Conservation (phyloP, 2,329 filamentous ascomycete genomes). For the Verticillium dahliae region DNA sequence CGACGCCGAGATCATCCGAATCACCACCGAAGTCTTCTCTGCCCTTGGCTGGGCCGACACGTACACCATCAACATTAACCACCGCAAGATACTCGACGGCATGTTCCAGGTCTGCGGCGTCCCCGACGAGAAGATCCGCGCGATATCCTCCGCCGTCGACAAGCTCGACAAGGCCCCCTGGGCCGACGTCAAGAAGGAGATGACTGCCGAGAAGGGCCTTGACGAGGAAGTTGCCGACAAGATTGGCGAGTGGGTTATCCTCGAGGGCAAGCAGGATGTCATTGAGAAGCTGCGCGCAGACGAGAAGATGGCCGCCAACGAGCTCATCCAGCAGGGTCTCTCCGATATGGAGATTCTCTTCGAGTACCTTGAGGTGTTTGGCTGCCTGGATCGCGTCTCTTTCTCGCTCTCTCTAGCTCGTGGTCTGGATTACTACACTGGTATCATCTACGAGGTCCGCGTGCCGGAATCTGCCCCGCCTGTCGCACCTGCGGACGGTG, state of each 20-base stretch:
- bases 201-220: conserved; percentile 88
- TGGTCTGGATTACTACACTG: conserved; percentile 78
- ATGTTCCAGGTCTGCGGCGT: conserved; percentile 90
- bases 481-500: conserved; percentile 27
- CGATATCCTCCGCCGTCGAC: conserved; percentile 89
- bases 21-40: conserved; percentile 81
- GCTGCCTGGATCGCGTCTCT: conserved; percentile 65
- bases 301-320: conserved; percentile 62
- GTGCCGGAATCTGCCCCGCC: conserved; percentile 68
- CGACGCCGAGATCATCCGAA: conserved; percentile 81
- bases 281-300: conserved; percentile 64
- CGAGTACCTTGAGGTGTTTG: conserved; percentile 73
- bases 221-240: conserved; percentile 71
- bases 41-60: conserved; percentile 65
- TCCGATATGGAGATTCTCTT: conserved; percentile 77
- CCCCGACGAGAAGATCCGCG: conserved; percentile 75
- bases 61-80: conserved; percentile 89
- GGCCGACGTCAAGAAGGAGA: conserved; percentile 84
- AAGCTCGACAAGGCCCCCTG: conserved; percentile 92
- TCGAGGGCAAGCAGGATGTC: conserved; percentile 69
- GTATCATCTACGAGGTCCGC: conserved; percentile 83
- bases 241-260: conserved; percentile 78
- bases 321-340: conserved; percentile 70
- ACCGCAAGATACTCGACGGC: conserved; percentile 89
- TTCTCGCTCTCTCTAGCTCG: conserved; percentile 88